A percentile compares a stretch with the other conserved stretches of the same genome.
These are phyloP conservation scores for Talaromyces liani DNA, from an alignment of 495 filamentous ascomycete genomes.

Conservation along the genomic window DNA sequence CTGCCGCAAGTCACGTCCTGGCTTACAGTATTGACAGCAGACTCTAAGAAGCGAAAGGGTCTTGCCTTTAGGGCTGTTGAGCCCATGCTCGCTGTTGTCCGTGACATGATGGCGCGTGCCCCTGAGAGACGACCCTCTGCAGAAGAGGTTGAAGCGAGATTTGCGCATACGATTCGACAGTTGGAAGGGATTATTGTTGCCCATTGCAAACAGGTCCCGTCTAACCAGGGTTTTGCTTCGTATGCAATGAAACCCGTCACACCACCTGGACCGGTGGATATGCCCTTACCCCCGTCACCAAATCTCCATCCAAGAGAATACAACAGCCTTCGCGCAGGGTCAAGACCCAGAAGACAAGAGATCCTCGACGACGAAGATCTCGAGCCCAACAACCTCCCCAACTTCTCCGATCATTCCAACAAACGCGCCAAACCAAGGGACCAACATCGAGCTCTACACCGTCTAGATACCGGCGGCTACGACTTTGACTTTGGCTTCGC, in stretches of 20 bases:
- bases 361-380: not conserved
- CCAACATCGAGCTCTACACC: not conserved
- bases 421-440: not conserved
- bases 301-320: not conserved
- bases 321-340: not conserved
- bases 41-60: slow-evolving; percentile 57
- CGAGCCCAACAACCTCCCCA: not conserved
- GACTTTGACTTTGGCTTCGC: not conserved
- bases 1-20: slow-evolving; percentile 68
- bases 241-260: not conserved
- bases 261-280: not conserved
- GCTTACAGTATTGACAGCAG: slow-evolving; percentile 62
- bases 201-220: slow-evolving; percentile 13
- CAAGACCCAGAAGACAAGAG: not conserved
- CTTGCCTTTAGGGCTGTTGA: slow-evolving; percentile 29
- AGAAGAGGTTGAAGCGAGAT: slow-evolving; percentile 22
- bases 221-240: not conserved
- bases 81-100: slow-evolving; percentile 32
- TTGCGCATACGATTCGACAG: slow-evolving; percentile 13
- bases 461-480: not conserved
- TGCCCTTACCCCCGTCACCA: slow-evolving; percentile 3
- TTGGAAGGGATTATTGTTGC: slow-evolving; percentile 12
- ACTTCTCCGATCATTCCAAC: not conserved
- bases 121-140: slow-evolving; percentile 31
- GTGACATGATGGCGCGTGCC: slow-evolving; percentile 37